Base-by-base conservation (phyloP, 805 yeast species). In the Schizosaccharomyces cryophilus region DNA sequence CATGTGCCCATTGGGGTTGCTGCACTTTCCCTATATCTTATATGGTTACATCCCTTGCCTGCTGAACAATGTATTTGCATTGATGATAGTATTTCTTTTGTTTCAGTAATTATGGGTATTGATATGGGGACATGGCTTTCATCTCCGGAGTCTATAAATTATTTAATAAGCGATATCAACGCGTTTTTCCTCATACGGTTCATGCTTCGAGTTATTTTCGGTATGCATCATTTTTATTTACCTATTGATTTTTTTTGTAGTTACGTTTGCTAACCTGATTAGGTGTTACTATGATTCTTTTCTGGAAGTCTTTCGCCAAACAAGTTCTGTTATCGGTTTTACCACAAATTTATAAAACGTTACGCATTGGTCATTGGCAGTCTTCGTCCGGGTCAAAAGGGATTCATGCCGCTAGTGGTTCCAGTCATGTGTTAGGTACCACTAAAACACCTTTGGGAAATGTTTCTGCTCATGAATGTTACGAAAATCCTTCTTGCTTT, bases 61-160 rank as follows among this genome's bases (percentile, higher is more conserved):
- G 81, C 85, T 24, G 98, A 93, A 66, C 84, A 83, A 65, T 90
- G 98, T 68, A 98, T 98, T 0, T 93, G 98, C 70, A 90, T 84
- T 68, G 96, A 89, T 67, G 98, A 90, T 69, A 81, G 88, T 21
- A 95, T 90, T 38, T 95, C 97, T 4, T 90, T 90, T 67, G 73
- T 89, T 61, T 95, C 95, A 2, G 96, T 89, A 54, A 74, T 88
- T 17, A 73, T 81, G 55, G 98, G 98, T 0, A 66, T 84, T 5
- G 93, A 85, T 64, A 64, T 84, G 30, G 76, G 82, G 21, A 80
- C 78, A 65, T 81, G 84, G 81, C 63, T 70, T 11, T 70, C 69
- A 31, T 68, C 77, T 35, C 29, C 60, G 13, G 38, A 21, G 35
- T 29, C 60, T 26, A 29, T 19, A 21, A 31, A n/a, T 35, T 21